A percentile compares a stretch with the other conserved stretches of the same genome.
These are phyloP conservation scores for Xylaria sp. DNA, from an alignment of 2,329 filamentous ascomycete genomes.

Conservation along the genomic window DNA sequence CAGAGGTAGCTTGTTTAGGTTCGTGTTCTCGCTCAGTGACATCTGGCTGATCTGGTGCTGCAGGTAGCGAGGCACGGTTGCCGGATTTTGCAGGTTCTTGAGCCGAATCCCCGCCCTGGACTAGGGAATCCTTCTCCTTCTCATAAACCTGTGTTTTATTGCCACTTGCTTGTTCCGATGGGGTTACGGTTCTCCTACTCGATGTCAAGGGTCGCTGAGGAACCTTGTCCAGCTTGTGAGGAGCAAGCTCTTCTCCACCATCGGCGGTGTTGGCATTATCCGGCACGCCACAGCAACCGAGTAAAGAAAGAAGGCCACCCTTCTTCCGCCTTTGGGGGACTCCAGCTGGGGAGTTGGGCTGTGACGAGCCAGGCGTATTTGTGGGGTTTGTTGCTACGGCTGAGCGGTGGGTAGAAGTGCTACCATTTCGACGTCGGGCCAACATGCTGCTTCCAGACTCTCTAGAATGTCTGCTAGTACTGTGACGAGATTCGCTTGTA, in stretches of 20 bases:
- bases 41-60: slow-evolving; percentile 59
- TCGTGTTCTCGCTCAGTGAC: slow-evolving; percentile 57
- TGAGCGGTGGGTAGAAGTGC: slow-evolving; percentile 72
- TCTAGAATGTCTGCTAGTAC: slow-evolving; percentile 71
- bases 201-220: slow-evolving; percentile 65
- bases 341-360: slow-evolving; percentile 62
- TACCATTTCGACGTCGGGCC: slow-evolving; percentile 72
- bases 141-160: slow-evolving; percentile 59
- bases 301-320: slow-evolving; percentile 67
- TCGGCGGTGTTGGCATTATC: slow-evolving; percentile 67
- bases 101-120: slow-evolving; percentile 46
- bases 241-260: slow-evolving; percentile 62
- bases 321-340: slow-evolving; percentile 62
- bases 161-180: slow-evolving; percentile 59
- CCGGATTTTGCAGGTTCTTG: slow-evolving; percentile 53
- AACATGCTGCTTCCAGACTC: slow-evolving; percentile 73
- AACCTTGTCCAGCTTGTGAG: slow-evolving; percentile 67
- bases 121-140: slow-evolving; percentile 56
- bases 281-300: slow-evolving; percentile 74
- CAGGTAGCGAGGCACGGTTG: slow-evolving; percentile 59
- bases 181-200: slow-evolving; percentile 63
- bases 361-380: slow-evolving; percentile 60
- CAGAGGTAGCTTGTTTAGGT: slow-evolving; percentile 57
- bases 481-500: slow-evolving; percentile 68
- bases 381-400: slow-evolving; percentile 64